Evolutionary conservation across 1,284 basidiomycete genomes (phyloP), one percentile per base, ranked within the genome.

Genomic region (Fomitopsis palustris): DNA sequence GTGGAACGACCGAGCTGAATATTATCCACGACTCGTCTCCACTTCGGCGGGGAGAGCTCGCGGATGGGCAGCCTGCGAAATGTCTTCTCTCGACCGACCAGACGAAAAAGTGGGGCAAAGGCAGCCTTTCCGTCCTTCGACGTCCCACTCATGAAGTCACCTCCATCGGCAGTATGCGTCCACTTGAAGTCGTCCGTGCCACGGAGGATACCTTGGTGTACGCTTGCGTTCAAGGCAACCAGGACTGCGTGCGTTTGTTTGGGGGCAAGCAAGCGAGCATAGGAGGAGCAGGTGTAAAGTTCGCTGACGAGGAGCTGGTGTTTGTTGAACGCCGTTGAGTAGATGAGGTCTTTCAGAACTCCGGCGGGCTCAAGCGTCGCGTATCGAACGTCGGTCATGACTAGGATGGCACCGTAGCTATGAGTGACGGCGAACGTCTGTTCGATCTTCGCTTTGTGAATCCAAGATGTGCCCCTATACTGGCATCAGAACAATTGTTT

Each of bases 241-340:
- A 56, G 35, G 4, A 60, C 42, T 25, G 17, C 17, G 16, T 21
- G 55, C 25, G 29, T 37, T 23, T 57, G 54, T 17, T 29, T 23
- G 6, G 59, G 59, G 14, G 55, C 55, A 29, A 56, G 52, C 25
- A 60, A 55, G 19, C 59, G 59, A 1, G 55, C 59, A 21, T 60
- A 60, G 10, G 59, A 60, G 16, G 21, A 39, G 45, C 59, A 60
- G n/a, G n/a, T 47, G 55, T 56, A 60, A 7, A 54, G 9, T 42
- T 60, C 59, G 25, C 49, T 53, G 7, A 60, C 55, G 8, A 60
- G 17, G 43, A 60, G 39, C 14, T 54, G 39, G 10, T 49, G 6
- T n/a, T 57, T 49, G 16, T 35, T 45, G 33, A 53, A 37, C 12
- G 43, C 51, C 1, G 35, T 47, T 3, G 55, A 54, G n/a, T 43